Percentiles rank a stretch among this genome's conserved stretches.
Evolutionary conservation across 2,329 filamentous ascomycete genomes (phyloP).

Genomic region (Scedosporium boydii): DNA sequence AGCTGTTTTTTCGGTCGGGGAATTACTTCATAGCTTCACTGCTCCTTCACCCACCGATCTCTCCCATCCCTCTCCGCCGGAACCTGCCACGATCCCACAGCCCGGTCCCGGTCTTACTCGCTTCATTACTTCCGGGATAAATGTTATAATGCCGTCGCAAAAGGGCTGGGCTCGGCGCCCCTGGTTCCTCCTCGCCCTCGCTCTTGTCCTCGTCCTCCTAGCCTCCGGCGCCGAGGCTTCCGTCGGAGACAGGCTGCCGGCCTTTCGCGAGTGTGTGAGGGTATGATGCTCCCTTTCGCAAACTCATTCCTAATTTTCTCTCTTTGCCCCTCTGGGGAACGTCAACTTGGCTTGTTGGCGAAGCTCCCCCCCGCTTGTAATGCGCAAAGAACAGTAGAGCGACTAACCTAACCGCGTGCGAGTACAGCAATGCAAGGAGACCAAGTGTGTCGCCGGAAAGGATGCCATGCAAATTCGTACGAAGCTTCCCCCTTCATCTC

Average conservation of each 20-base stretch:
- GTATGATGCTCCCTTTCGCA: conserved; percentile 32
- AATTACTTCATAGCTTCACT: not conserved
- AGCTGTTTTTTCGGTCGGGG: not conserved
- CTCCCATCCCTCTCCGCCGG: not conserved
- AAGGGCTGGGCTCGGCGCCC: conserved; percentile 3
- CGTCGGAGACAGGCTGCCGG: conserved; percentile 71
- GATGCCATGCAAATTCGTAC: conserved; percentile 59
- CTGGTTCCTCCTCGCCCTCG: not conserved
- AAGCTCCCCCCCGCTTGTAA: not conserved
- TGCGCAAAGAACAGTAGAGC: not conserved
- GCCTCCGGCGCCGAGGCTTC: conserved; percentile 53
- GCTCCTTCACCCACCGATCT: not conserved
- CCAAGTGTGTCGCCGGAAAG: conserved; percentile 63
- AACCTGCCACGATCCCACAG: not conserved
- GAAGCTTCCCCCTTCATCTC: conserved; percentile 18
- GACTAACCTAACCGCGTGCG: not conserved
- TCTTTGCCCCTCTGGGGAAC: not conserved
- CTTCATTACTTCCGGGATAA: not conserved
- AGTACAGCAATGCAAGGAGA: conserved; percentile 63
- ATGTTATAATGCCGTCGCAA: not conserved
- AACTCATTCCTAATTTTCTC: not conserved
- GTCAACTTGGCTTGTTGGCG: not conserved
- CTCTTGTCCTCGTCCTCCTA: conserved; percentile 23
- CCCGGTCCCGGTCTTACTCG: not conserved
- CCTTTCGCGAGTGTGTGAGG: conserved; percentile 79